Evolutionary conservation across 805 yeast genomes (phyloP), one percentile per base, ranked within the genome.

Genomic region (Pichia kluyveri): DNA sequence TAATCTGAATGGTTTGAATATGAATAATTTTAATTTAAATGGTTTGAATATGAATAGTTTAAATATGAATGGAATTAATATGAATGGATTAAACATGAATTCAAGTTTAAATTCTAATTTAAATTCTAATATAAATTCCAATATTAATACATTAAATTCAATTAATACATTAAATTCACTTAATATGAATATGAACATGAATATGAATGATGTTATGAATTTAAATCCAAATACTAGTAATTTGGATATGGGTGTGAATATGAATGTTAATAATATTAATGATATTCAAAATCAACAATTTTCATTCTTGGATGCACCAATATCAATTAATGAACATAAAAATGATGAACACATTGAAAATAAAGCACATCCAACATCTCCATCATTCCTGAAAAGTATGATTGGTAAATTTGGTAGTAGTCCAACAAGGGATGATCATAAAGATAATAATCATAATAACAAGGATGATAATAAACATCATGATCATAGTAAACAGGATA

Each of bases 391-490:
- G 56, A 65, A 64, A 42, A 61, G 59, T 45, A 62, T 59, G 40
- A 55, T 70, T 19, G 67, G 68, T 52, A 59, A 65, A 40, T 66
- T 70, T 54, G 72, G 73, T 10, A 48, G 60, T 2, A 59, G 63
- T 37, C 69, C 69, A 5, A 62, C 65, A 5, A 65, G 64, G 42
- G 49, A 41, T 5, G 9, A 34, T 28, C 36, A 17, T 40, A 34
- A 23, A 18, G 34, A 6, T 11, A 14, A 36, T 36, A 26, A 19
- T 19, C 23, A 19, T 19, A 19, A 19, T 19, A 19, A 19, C 4
- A 19, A 19, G 23, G 8, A 18, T 9, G n/a, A 37, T 17, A 9
- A 37, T 3, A 37, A 19, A 19, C 23, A 19, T 19, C 23, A 19
- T 19, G 23, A 19, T 19, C 23, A 19, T 19, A 19, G 23, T 19